Base-by-base conservation (phyloP, 106 monocot genomes). In the Apostasia ramifera region DNA sequence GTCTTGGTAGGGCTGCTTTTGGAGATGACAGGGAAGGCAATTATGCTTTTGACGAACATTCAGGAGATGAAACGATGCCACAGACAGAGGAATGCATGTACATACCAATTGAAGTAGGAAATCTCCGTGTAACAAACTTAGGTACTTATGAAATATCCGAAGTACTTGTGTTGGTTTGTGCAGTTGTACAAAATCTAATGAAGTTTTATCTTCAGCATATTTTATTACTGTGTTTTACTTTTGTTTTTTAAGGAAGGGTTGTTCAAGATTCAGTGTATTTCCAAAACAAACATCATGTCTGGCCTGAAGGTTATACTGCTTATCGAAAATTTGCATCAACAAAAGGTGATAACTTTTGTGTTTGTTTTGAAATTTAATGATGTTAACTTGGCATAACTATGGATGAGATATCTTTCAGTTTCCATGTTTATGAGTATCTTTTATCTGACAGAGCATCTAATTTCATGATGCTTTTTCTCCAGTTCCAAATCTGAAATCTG, bases 281-380 rank as follows among this genome's bases (percentile, higher is more conserved):
- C 70, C 95, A 82, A 71, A 82, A 69, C 56, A 92, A 88, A 75
- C 70, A 82, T 61, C 76, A 79, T 67, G 86, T 97, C 47, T 97
- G 88, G 86, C 92, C 95, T 59, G 86, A 81, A 87, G 95, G 95
- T 45, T 97, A 97, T 86, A 92, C 88, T 64, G 95, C 92, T 57
- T 81, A 71, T 10, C 81, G 95, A 59, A 92, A 77, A 48, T 97
- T 97, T 76, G 79, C 77, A 52, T 97, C 95, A 64, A 55, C 79
- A 47, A 81, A 79, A 92, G 92, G 95, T 97, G 61, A 80, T 60
- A 42, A 51, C 47, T 60, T 68, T n/a, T 63, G 39, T 3, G 10
- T n/a, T 14, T 12, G 8, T 54, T 41, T 9, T 41, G 47, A 54
- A 57, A 47, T 8, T 53, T 57, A 44, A 57, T 70, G 6, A 51